phyloP scores from a whole-genome alignment of 177 flowering plant species.

The Tripterygium wilfordii region DNA sequence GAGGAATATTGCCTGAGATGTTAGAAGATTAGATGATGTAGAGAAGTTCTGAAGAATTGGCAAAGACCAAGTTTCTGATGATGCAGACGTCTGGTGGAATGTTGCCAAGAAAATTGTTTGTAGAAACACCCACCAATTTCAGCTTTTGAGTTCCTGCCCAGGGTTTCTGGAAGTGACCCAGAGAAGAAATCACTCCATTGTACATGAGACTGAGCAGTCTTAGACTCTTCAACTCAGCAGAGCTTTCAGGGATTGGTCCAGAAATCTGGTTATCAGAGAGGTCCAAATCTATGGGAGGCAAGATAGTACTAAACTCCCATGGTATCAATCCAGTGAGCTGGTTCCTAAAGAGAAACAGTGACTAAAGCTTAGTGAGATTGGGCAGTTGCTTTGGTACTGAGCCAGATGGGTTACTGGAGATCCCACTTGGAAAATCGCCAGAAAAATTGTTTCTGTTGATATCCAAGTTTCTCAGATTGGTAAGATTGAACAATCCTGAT shows the following conservation, averaged over 20 bases:
- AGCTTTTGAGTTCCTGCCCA: constrained; percentile 74
- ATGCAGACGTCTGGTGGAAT: constrained; percentile 75
- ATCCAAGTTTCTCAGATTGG: constrained; percentile 52
- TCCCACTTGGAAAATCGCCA: constrained; percentile 54
- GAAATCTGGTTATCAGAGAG: constrained; percentile 78
- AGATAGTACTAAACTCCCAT: constrained; percentile 42
- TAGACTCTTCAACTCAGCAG: constrained; percentile 62
- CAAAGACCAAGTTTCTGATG: constrained; percentile 53
- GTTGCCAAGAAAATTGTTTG: constrained; percentile 57
- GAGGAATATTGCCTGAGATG: constrained; percentile 63
- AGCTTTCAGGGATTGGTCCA: constrained; percentile 75
- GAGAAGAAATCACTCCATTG: constrained; percentile 66
- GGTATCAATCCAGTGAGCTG: constrained; percentile 65
- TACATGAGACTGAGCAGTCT: constrained; percentile 72
- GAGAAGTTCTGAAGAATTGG: constrained; percentile 74
- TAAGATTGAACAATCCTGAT: constrained; percentile 49
- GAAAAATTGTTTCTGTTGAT: constrained; percentile 84
- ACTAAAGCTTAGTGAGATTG: constrained; percentile 66
- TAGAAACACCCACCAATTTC: constrained; percentile 78
- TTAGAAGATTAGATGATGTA: constrained; percentile 63
- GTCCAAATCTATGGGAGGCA: constrained; percentile 53
- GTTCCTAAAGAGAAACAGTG: constrained; percentile 80
- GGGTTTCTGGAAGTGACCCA: constrained; percentile 62
- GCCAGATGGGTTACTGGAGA: constrained; percentile 67
- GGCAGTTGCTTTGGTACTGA: constrained; percentile 53